Percentiles rank a stretch among this genome's conserved stretches.
Evolutionary conservation across 2,329 filamentous ascomycete genomes (phyloP).

Genomic region (Colletotrichum chlorophyti): DNA sequence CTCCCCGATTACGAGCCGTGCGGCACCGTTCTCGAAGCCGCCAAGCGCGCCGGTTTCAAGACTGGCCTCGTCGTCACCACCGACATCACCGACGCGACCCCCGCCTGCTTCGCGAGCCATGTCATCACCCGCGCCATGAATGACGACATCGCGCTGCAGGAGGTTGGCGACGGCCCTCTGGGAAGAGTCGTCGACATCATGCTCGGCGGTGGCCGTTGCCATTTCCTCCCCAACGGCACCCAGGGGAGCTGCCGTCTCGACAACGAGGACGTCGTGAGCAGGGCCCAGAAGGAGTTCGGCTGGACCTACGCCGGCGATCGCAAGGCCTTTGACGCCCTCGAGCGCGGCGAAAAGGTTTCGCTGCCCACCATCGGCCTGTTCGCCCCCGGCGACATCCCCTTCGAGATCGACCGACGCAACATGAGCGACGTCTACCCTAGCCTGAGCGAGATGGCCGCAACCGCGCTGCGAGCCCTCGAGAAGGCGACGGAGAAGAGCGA

Average conservation of each 20-base stretch:
- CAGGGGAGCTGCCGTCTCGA: constrained; percentile 84
- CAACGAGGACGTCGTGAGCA: constrained; percentile 73
- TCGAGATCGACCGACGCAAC: constrained; percentile 87
- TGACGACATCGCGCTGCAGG: constrained; percentile 90
- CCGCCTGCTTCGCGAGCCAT: constrained; percentile 92
- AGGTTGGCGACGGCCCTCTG: constrained; percentile 86
- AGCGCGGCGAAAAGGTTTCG: constrained; percentile 70
- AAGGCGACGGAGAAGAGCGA: constrained; percentile 84
- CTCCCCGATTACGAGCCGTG: constrained; percentile 86
- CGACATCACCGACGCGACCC: constrained; percentile 92
- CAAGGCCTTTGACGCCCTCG: constrained; percentile 76
- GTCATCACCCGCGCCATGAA: constrained; percentile 81
- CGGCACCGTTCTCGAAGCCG: constrained; percentile 91
- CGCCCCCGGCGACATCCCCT: constrained; percentile 83
- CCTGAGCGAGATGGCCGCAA: constrained; percentile 87
- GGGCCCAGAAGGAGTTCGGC: constrained; percentile 77
- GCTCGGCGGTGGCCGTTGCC: constrained; percentile 90
- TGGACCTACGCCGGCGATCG: constrained; percentile 81
- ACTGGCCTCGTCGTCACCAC: constrained; percentile 96
- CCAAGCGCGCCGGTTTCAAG: constrained; percentile 88
- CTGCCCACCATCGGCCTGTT: constrained; percentile 88
- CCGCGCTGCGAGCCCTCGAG: constrained; percentile 80
- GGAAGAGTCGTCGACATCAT: constrained; percentile 91
- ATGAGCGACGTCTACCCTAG: constrained; percentile 84
- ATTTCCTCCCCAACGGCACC: constrained; percentile 86